These are phyloP conservation scores for Guadua angustifolia DNA, from an alignment of 176 grass and related monocot genomes.

Conservation along the genomic window DNA sequence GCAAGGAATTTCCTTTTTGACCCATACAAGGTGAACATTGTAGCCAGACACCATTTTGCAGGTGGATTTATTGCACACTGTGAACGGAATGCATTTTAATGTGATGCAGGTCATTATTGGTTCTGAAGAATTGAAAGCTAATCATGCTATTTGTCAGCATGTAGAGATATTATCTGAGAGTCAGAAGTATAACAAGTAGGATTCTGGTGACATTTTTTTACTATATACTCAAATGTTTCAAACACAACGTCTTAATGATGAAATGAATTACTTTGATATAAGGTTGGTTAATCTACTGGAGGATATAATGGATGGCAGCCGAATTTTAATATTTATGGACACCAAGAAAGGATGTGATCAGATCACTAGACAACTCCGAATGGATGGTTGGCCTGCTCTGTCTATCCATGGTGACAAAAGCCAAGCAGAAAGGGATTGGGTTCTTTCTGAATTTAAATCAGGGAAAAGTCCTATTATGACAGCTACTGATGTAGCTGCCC, in stretches of 20 bases:
- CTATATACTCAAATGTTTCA: slow-evolving; percentile 12
- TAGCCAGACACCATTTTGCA: slow-evolving; percentile 25
- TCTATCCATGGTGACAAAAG: slow-evolving; percentile 99
- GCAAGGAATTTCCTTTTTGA: slow-evolving; percentile 92
- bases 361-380: slow-evolving; percentile 87
- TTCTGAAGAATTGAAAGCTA: slow-evolving; percentile 97
- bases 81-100: slow-evolving; percentile 25
- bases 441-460: slow-evolving; percentile 97
- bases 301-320: slow-evolving; percentile 97
- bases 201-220: slow-evolving; percentile 12
- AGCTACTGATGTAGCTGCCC: slow-evolving; percentile 90
- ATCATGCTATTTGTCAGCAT: slow-evolving; percentile 93
- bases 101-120: slow-evolving; percentile 80
- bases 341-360: slow-evolving; percentile 97
- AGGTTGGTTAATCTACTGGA: slow-evolving; percentile 97
- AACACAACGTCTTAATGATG: slow-evolving; percentile 10
- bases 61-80: slow-evolving; percentile 30
- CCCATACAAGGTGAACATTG: slow-evolving; percentile 77
- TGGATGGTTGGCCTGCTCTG: slow-evolving; percentile 97
- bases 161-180: slow-evolving; percentile 96
- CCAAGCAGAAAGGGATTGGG: slow-evolving; percentile 96
- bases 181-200: slow-evolving; percentile 99
- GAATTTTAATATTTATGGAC: slow-evolving; percentile 98
- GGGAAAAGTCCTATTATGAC: slow-evolving; percentile 99
- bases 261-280: slow-evolving; percentile 32